Evolutionary conservation across 805 yeast species (phyloP), one percentile per base, ranked within the genome.

Genomic region (Sugiyamaella chiloensis): DNA sequence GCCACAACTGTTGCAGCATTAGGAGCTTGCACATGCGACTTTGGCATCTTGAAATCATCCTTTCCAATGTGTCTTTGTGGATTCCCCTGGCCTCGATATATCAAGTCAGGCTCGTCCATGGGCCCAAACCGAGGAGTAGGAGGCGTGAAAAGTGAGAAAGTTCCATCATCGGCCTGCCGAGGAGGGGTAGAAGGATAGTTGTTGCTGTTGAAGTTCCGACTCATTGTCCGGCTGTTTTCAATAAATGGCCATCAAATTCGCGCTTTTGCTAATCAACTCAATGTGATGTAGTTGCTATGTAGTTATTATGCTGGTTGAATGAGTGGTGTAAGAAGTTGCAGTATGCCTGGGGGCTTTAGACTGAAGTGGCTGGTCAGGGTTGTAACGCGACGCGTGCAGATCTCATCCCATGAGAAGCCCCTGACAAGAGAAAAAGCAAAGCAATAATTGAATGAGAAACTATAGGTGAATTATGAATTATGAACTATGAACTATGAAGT

Each of bases 101-200:
- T 24, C 34, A 29, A 23, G 39, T 55, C 60, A 1, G 59, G 57
- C 31, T 57, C 59, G 39, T 53, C 59, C 44, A 57, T 42, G 11
- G 60, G 60, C n/a, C 51, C 59, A 30, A 32, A 52, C 31, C 56
- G 48, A 16, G 59, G 59, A 9, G 59, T 54, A 5, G 54, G 50
- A 2, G 59, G 59, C 4, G 59, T 55, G 42, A 47, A 41, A 26
- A 50, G 48, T 21, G 39, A 42, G 5, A 40, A 40, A 7, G 39
- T 44, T 23, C 46, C 40, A 3, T 24, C 29, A 30, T 29, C 40
- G 12, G 37, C 17, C 32, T 24, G 34, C n/a, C 45, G 51, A 7
- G 53, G 51, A 11, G 58, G 53, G 11, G 55, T 53, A 8, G 45
- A 31, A 19, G 58, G 56, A 24, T 34, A 21, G 37, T 14, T 32